Conservation (phyloP, 176 grass and related monocot species). For the Otatea glauca region DNA sequence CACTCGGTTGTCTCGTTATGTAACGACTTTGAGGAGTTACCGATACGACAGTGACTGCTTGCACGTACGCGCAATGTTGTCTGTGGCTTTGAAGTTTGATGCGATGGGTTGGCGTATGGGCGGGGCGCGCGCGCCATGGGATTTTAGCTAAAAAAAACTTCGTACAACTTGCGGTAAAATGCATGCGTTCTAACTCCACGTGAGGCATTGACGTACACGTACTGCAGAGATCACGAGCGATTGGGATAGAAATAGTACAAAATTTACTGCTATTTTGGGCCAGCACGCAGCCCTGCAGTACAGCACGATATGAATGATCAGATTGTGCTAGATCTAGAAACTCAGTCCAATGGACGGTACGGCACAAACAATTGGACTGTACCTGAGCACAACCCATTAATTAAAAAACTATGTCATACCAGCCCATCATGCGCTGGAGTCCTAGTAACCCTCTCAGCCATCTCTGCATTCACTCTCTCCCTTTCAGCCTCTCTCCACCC, state of each 20-base stretch:
- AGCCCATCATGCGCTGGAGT: too few species aligned
- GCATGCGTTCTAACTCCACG: neutral
- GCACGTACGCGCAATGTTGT: neutral
- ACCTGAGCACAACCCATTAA: too few species aligned
- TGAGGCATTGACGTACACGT: neutral
- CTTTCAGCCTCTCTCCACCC: too few species aligned
- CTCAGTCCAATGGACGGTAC: too few species aligned
- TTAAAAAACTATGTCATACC: too few species aligned
- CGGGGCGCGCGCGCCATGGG: neutral
- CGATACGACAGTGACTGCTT: conserved; percentile 26
- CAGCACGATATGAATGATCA: too few species aligned
- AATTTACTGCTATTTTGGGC: neutral
- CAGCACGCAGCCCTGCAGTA: too few species aligned
- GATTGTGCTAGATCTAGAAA: too few species aligned
- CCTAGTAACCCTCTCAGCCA: too few species aligned
- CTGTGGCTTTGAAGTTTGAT: neutral
- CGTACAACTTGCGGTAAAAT: neutral
- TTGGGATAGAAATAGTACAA: neutral
- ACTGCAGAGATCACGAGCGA: neutral
- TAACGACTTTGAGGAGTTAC: conserved; percentile 17
- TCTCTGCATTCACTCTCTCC: too few species aligned
- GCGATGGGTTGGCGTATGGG: neutral
- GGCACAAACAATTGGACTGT: too few species aligned
- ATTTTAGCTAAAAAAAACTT: neutral
- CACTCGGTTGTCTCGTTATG: neutral